Evolutionary conservation across 73 alveolate genomes (phyloP).

Genomic region (Paramecium biaurelia): DNA sequence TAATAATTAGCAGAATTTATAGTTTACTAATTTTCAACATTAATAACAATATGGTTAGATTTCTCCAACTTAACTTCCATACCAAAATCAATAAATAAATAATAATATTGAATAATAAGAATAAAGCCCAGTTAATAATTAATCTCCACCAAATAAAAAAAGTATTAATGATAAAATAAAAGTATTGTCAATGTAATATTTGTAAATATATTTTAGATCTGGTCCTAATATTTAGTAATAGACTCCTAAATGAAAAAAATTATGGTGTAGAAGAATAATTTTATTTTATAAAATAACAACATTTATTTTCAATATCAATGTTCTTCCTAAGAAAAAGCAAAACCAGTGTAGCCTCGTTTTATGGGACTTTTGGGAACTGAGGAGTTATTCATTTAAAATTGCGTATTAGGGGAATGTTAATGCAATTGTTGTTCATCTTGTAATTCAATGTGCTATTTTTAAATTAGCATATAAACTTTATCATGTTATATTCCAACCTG

Average conservation of each 20-base stretch:
- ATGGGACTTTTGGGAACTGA: not conserved
- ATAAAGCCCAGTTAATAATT: too few relatives aligned
- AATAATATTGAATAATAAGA: too few relatives aligned
- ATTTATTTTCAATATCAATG: not conserved
- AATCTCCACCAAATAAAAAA: too few relatives aligned
- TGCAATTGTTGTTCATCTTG: not conserved
- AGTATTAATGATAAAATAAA: too few relatives aligned
- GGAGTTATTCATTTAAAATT: not conserved
- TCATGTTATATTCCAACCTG: not conserved
- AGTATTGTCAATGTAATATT: not conserved
- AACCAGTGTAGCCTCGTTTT: not conserved
- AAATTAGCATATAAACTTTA: slow-evolving; percentile 30
- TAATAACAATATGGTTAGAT: too few relatives aligned
- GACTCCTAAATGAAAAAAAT: not conserved
- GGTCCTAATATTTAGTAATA: not conserved
- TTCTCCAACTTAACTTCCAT: too few relatives aligned
- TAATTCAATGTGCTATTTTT: slow-evolving; percentile 37
- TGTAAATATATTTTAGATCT: not conserved
- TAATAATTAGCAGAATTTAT: too few relatives aligned
- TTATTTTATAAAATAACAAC: not conserved
- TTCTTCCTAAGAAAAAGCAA: slow-evolving; percentile 43
- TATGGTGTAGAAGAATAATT: not conserved
- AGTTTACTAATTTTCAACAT: too few relatives aligned
- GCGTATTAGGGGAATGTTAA: not conserved
- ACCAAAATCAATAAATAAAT: too few relatives aligned